Evolutionary conservation across 1,284 basidiomycete species (phyloP).

Genomic region (Microbotryum lychnidis-dioicae): DNA sequence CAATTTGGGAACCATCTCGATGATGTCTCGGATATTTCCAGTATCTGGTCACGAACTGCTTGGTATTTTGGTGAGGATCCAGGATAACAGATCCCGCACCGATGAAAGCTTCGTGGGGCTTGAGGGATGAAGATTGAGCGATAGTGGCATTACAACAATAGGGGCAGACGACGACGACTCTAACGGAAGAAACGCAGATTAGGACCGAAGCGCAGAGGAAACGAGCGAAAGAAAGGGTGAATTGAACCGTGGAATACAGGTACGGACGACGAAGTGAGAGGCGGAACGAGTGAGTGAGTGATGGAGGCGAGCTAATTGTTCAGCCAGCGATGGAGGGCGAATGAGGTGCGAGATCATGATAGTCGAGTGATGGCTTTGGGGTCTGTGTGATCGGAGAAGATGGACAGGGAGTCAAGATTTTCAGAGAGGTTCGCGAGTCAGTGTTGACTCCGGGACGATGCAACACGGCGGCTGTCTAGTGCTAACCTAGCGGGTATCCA

Average conservation of each 20-base stretch:
- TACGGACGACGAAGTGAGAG: neutral
- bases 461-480: neutral
- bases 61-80: no score
- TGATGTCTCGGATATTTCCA: no score
- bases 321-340: no score
- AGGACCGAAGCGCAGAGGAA: neutral
- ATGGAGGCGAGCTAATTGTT: no score
- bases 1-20: no score
- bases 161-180: no score
- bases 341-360: neutral
- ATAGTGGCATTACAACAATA: no score
- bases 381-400: slow-evolving; percentile 5
- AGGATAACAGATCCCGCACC: no score
- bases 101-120: no score
- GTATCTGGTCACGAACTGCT: no score
- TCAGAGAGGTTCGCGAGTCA: neutral
- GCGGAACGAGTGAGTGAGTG: neutral
- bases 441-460: neutral
- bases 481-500: slow-evolving; percentile 15
- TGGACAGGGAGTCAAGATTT: neutral
- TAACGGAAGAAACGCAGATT: no score
- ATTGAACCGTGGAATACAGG: neutral
- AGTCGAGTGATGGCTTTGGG: slow-evolving; percentile 11
- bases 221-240: neutral
- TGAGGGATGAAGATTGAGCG: no score